Conservation (phyloP, 768 basidiomycete genomes). For the Boletus subparvulus region DNA sequence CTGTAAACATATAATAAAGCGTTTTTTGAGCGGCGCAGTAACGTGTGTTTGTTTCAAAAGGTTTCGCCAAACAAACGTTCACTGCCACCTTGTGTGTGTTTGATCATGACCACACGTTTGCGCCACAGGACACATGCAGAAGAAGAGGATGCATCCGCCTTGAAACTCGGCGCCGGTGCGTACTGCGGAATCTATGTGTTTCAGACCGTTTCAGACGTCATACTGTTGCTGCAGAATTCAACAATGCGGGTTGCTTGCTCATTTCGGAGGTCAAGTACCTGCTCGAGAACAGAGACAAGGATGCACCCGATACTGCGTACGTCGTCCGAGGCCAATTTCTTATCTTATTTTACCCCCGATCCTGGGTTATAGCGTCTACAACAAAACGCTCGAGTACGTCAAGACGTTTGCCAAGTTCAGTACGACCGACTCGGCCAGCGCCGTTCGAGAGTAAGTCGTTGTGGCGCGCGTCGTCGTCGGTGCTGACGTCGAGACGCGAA, state of each 20-base stretch:
- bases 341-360: background rate
- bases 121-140: slow-evolving; percentile 66
- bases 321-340: slow-evolving; percentile 17
- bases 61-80: slow-evolving; percentile 33
- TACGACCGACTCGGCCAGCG: slow-evolving; percentile 78
- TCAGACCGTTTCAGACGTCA: background rate
- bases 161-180: slow-evolving; percentile 77
- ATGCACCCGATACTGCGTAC: slow-evolving; percentile 84
- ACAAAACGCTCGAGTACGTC: slow-evolving; percentile 90
- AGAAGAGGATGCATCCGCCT: slow-evolving; percentile 82
- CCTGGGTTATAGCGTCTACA: slow-evolving; percentile 65
- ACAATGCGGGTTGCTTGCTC: slow-evolving; percentile 86
- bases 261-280: slow-evolving; percentile 93
- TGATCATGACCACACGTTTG: slow-evolving; percentile 53
- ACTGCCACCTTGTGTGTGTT: slow-evolving; percentile 51
- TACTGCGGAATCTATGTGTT: background rate
- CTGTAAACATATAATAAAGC: slow-evolving; percentile 37
- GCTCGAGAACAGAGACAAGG: slow-evolving; percentile 83
- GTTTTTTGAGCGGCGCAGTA: slow-evolving; percentile 6
- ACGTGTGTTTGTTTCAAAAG: slow-evolving; percentile 28
- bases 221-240: slow-evolving; percentile 60
- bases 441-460: slow-evolving; percentile 80
- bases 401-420: slow-evolving; percentile 90
- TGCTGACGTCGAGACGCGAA: background rate
- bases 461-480: background rate